These are phyloP conservation scores for Xerocomellus dryophilus DNA, from an alignment of 768 basidiomycete genomes.

Conservation along the genomic window DNA sequence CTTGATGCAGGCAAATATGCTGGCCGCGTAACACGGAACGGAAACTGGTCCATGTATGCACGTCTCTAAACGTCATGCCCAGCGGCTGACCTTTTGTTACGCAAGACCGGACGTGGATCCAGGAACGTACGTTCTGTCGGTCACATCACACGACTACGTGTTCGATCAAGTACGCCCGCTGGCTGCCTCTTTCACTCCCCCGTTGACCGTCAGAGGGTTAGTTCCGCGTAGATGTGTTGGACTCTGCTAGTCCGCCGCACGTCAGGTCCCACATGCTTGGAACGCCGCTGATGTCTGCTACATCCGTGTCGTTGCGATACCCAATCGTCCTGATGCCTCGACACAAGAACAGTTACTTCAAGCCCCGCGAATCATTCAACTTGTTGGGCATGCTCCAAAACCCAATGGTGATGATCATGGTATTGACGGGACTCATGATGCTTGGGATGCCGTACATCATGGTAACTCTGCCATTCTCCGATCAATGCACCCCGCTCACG, in stretches of 20 bases:
- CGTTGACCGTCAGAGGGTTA: slow-evolving; percentile 28
- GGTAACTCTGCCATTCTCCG: slow-evolving; percentile 37
- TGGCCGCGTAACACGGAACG: slow-evolving; percentile 54
- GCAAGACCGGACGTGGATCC: slow-evolving; percentile 62
- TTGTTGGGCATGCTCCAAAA: slow-evolving; percentile 72
- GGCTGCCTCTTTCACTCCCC: neutral
- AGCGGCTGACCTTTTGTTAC: slow-evolving; percentile 10
- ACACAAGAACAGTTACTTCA: slow-evolving; percentile 60
- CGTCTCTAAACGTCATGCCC: neutral
- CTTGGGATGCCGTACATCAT: slow-evolving; percentile 74
- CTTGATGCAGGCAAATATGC: slow-evolving; percentile 57
- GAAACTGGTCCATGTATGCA: slow-evolving; percentile 66
- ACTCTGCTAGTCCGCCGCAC: slow-evolving; percentile 44
- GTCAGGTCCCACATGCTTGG: slow-evolving; percentile 64
- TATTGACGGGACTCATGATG: slow-evolving; percentile 61
- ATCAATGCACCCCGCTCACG: slow-evolving; percentile 6
- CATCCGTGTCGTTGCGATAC: slow-evolving; percentile 54
- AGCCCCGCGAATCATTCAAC: slow-evolving; percentile 70
- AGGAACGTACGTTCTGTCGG: slow-evolving; percentile 69
- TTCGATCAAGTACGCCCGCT: slow-evolving; percentile 62
- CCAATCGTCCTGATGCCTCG: slow-evolving; percentile 58
- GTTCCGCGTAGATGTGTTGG: slow-evolving; percentile 66
- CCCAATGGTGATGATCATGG: slow-evolving; percentile 83
- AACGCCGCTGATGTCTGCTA: slow-evolving; percentile 61
- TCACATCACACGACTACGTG: slow-evolving; percentile 58